A percentile compares a stretch with the other conserved stretches of the same genome.
Conservation (phyloP, 2,329 filamentous ascomycete genomes). For the Sclerotinia subarctica region DNA sequence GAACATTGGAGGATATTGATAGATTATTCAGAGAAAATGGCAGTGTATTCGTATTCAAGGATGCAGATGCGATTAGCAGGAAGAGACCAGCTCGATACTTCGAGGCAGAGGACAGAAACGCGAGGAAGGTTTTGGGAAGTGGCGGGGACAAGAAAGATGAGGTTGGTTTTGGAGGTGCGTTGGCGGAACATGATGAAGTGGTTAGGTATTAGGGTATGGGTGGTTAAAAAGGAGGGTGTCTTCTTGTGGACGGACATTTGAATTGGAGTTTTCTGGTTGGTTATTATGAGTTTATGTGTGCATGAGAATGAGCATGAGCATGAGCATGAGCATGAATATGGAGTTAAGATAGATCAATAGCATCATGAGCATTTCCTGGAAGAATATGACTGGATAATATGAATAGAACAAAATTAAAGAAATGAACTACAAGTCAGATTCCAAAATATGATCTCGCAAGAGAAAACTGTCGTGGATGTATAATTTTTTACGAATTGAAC, state of each 20-base stretch:
- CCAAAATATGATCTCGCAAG: neutral
- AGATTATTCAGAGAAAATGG: constrained; percentile 14
- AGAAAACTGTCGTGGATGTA: neutral
- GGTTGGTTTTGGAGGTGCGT: neutral
- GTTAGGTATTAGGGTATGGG: neutral
- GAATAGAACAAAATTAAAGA: neutral
- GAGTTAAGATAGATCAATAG: neutral
- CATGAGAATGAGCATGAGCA: neutral
- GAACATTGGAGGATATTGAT: constrained; percentile 19
- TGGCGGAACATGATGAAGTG: constrained; percentile 14
- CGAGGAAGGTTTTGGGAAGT: neutral
- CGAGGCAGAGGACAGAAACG: neutral
- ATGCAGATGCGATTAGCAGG: constrained; percentile 8
- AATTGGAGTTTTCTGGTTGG: neutral
- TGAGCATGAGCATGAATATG: neutral
- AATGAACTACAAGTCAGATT: neutral
- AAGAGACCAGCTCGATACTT: constrained; percentile 16
- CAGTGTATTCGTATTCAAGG: constrained; percentile 6
- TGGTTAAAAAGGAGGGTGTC: neutral
- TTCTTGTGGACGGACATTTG: neutral
- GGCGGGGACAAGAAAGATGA: neutral
- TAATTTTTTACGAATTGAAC: neutral
- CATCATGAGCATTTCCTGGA: neutral
- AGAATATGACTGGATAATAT: too few species aligned
- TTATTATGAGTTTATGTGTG: neutral